These are phyloP conservation scores for Fusarium buxicola DNA, from an alignment of 2,329 filamentous ascomycete genomes.

Conservation along the genomic window DNA sequence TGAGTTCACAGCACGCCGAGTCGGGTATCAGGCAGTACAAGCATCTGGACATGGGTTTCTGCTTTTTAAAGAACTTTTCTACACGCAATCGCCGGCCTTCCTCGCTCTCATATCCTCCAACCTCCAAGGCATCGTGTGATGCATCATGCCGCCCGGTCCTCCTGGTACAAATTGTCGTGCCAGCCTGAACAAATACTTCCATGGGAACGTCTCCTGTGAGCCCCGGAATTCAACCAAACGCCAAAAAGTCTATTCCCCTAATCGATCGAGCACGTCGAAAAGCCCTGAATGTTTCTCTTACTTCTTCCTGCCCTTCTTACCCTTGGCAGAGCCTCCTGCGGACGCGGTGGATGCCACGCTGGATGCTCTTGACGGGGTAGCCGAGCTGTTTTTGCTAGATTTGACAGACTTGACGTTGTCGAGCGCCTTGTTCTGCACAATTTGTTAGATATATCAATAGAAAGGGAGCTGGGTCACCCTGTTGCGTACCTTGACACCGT, in stretches of 20 bases:
- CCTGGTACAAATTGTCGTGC: conserved; percentile 26
- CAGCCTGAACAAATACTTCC: conserved; percentile 30
- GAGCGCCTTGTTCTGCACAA: conserved; percentile 85
- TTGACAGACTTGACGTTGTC: conserved; percentile 92
- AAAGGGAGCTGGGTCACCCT: neutral
- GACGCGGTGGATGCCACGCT: conserved; percentile 85
- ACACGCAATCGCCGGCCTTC: conserved; percentile 17
- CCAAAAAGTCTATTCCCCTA: conserved; percentile 38
- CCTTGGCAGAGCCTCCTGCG: conserved; percentile 64
- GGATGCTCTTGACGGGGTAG: conserved; percentile 83
- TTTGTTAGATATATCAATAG: conserved; percentile 28
- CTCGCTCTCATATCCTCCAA: conserved; percentile 24
- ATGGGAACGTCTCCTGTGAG: conserved; percentile 30
- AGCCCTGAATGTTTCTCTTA: conserved; percentile 25
- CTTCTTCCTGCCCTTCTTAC: conserved; percentile 54
- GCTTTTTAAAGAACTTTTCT: conserved; percentile 37
- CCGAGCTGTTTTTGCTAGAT: conserved; percentile 79
- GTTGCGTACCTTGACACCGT: conserved; percentile 80
- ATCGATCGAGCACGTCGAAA: conserved; percentile 22
- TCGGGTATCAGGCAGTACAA: conserved; percentile 27
- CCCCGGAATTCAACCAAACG: conserved; percentile 43
- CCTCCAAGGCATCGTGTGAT: conserved; percentile 28
- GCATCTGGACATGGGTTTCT: conserved; percentile 39
- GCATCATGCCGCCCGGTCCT: conserved; percentile 20
- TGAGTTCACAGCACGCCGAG: conserved; percentile 24